These are phyloP conservation scores for Linnemannia elongata DNA, from an alignment of 192 early-diverging fungal genomes.

Conservation along the genomic window DNA sequence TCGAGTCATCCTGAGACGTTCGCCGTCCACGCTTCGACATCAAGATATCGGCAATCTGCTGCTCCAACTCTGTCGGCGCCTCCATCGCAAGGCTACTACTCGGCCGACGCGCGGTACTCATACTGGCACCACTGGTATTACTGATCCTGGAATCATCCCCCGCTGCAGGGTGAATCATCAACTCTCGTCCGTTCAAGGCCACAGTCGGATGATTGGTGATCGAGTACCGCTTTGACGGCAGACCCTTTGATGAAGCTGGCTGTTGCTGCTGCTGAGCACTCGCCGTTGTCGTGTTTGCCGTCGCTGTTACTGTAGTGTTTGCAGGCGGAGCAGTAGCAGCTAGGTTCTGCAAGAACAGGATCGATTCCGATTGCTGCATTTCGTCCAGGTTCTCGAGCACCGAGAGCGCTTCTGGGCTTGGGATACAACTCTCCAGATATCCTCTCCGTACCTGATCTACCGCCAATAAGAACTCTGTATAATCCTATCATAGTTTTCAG, in stretches of 20 bases:
- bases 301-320: background rate
- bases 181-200: background rate
- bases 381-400: constrained; percentile 35
- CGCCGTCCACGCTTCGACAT: constrained; percentile 12
- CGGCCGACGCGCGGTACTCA: constrained; percentile 2
- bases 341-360: constrained; percentile 21
- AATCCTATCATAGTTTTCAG: constrained; percentile 4
- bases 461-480: constrained; percentile 19
- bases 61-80: constrained; percentile 20
- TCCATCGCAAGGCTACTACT: background rate
- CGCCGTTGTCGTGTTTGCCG: background rate
- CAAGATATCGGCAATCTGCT: constrained; percentile 48
- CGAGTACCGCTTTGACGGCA: background rate
- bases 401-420: constrained; percentile 38
- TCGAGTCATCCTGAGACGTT: background rate
- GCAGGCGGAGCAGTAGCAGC: background rate
- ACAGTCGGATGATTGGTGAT: background rate
- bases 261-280: background rate
- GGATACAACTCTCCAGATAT: constrained; percentile 41
- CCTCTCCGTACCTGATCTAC: constrained; percentile 34
- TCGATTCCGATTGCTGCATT: constrained; percentile 41
- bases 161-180: background rate
- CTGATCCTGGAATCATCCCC: background rate
- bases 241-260: background rate
- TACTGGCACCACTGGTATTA: background rate